Base-by-base conservation (phyloP, 305 asterid species). In the Rubia peregrina region DNA sequence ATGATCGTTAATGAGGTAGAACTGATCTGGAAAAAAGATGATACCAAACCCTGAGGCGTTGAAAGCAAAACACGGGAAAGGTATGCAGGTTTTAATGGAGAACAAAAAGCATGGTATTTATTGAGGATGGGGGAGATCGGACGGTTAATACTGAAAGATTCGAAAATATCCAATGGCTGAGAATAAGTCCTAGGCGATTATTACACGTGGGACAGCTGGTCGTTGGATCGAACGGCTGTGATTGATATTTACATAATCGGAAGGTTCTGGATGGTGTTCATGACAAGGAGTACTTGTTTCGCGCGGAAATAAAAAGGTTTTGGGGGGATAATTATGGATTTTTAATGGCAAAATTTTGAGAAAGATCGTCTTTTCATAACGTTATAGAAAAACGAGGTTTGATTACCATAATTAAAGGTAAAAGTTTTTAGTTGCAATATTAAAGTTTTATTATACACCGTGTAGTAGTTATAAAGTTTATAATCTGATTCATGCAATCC, bases 211-310 rank as follows among this genome's bases (percentile, higher is more conserved):
- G 14, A 38, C 21, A 33, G 43, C 59, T 44, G 65, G 57, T 62
- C 73, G 9, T 42, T 36, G 19, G 44, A 74, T 60, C 64, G 11
- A 19, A 65, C 71, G 75, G 74, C 68, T 55, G 75, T 16, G 7
- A 14, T 70, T 75, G 68, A 17, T 12, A 13, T 49, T 38, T 49
- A 42, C 16, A 60, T 40, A 38, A 66, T 44, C 62, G 33, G 75
- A 75, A 75, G 67, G 43, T 62, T 70, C 74, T 55, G 33, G 77
- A 57, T 74, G 73, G 21, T 70, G 48, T 51, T 33, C 38, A 33
- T 33, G 38, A 33, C 4, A 33, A 33, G 38, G 38, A 26, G n/a
- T n/a, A n/a, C n/a, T n/a, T n/a, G n/a, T 30, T 30, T 30, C 33
- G 33, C 33, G 33, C 33, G 33, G 3, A 30, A 30, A 30, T 30